These are phyloP conservation scores for Suhomyces xylopsoci DNA, from an alignment of 805 yeast species.

Conservation along the genomic window DNA sequence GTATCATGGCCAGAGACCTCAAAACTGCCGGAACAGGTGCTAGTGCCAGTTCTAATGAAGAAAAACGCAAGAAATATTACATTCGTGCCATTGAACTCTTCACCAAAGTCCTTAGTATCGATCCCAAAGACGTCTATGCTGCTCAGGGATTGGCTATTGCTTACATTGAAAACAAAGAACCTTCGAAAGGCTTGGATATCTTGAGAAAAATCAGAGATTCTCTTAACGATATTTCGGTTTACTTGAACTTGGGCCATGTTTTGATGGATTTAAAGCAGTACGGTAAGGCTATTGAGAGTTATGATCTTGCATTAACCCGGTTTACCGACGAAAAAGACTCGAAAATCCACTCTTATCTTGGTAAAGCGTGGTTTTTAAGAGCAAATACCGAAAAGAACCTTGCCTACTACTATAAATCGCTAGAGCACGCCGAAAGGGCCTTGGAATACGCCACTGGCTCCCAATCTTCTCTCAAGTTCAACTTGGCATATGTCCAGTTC, in stretches of 20 bases:
- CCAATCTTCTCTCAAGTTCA: conserved; percentile 54
- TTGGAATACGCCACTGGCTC: conserved; percentile 29
- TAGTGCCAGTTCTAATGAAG: conserved; percentile 34
- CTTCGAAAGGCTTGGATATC: conserved; percentile 76
- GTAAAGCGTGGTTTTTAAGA: conserved; percentile 84
- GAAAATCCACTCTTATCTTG: conserved; percentile 66
- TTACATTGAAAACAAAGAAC: conserved; percentile 78
- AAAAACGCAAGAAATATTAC: conserved; percentile 68
- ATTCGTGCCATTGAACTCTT: conserved; percentile 89
- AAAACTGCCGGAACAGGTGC: conserved; percentile 27
- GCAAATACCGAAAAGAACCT: conserved; percentile 66
- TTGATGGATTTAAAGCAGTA: conserved; percentile 77
- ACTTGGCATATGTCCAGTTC: conserved; percentile 78
- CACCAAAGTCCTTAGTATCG: conserved; percentile 82
- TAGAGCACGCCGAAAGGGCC: conserved; percentile 62
- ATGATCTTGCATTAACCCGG: conserved; percentile 72
- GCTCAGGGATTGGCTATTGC: conserved; percentile 97
- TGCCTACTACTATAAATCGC: conserved; percentile 56
- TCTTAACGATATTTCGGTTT: conserved; percentile 76
- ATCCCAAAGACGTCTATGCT: conserved; percentile 85
- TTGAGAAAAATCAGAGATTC: conserved; percentile 89
- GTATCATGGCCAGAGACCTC: conserved; percentile 74
- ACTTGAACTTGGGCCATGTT: conserved; percentile 85
- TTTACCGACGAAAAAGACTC: conserved; percentile 64
- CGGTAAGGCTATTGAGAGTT: conserved; percentile 82